Percentiles rank a stretch among this genome's conserved stretches.
phyloP scores from a whole-genome alignment of 257 asterid genomes.

The Cynanchum wilfordii region DNA sequence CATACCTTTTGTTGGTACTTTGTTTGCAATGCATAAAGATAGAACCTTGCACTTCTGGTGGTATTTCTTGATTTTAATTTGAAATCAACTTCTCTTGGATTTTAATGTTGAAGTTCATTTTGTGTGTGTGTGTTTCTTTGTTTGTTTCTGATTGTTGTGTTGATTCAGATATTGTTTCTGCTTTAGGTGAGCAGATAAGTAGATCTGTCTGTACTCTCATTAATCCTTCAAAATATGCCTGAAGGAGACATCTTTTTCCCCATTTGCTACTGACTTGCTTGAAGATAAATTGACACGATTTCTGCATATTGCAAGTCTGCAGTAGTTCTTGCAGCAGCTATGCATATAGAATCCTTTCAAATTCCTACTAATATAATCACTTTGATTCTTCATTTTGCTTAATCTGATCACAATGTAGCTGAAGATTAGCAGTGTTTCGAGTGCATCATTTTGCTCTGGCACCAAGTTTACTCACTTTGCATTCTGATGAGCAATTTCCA shows the following conservation, averaged over 20 bases:
- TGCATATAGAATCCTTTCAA: background rate
- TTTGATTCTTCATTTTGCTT: background rate
- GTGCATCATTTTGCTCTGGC: background rate
- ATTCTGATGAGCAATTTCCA: conserved; percentile 2
- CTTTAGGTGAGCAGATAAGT: conserved; percentile 4
- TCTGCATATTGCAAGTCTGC: background rate
- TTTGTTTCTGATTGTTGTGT: conserved; percentile 10
- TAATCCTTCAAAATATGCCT: background rate
- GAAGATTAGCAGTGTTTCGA: background rate
- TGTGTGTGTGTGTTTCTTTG: background rate
- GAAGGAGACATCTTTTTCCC: background rate
- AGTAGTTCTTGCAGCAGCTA: background rate
- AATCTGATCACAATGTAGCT: background rate
- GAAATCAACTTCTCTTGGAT: conserved; percentile 7
- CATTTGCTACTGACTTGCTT: background rate
- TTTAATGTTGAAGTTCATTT: conserved; percentile 2
- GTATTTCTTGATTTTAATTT: background rate
- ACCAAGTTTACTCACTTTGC: background rate
- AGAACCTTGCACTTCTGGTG: background rate
- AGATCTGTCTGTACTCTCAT: conserved; percentile 13
- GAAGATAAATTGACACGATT: background rate
- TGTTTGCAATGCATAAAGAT: background rate
- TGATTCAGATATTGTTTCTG: conserved; percentile 5
- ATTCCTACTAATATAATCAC: background rate
- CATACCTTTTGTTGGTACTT: background rate